Evolutionary conservation across 257 asterid species (phyloP).

Genomic region (Mentha longifolia): DNA sequence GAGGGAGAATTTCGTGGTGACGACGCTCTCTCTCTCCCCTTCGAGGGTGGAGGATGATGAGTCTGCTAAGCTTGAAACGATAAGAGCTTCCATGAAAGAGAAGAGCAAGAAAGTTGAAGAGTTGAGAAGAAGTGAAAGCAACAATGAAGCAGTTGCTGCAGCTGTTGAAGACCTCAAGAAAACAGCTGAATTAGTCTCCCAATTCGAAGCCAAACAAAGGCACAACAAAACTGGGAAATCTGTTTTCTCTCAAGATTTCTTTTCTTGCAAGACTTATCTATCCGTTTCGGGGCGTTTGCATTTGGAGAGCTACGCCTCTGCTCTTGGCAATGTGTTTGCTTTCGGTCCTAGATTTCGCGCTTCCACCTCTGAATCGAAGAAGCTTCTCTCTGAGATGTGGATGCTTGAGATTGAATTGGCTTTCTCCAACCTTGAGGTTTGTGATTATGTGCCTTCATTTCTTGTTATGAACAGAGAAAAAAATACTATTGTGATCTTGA

Average conservation of each 20-base stretch:
- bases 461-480: background rate
- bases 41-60: slow-evolving; percentile 30
- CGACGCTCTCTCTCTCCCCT: slow-evolving; percentile 40
- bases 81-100: slow-evolving; percentile 63
- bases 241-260: slow-evolving; percentile 59
- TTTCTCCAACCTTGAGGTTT: slow-evolving; percentile 70
- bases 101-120: slow-evolving; percentile 69
- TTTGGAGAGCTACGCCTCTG: slow-evolving; percentile 84
- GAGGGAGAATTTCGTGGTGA: slow-evolving; percentile 58
- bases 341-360: slow-evolving; percentile 85
- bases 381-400: slow-evolving; percentile 82
- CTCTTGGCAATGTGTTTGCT: slow-evolving; percentile 83
- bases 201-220: slow-evolving; percentile 60
- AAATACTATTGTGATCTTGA: background rate
- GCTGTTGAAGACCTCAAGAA: slow-evolving; percentile 74
- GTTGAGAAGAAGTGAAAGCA: slow-evolving; percentile 70
- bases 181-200: slow-evolving; percentile 58
- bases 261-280: slow-evolving; percentile 52
- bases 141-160: slow-evolving; percentile 74
- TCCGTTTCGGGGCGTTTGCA: slow-evolving; percentile 78
- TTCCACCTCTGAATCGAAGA: slow-evolving; percentile 49
- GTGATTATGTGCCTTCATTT: background rate
- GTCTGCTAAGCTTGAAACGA: slow-evolving; percentile 42
- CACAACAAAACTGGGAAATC: slow-evolving; percentile 34
- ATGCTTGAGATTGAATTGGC: slow-evolving; percentile 84